A percentile compares a stretch with the other conserved stretches of the same genome.
phyloP scores from a whole-genome alignment of 1,139 yeast species.

The Blastobotrys malaysiensis region DNA sequence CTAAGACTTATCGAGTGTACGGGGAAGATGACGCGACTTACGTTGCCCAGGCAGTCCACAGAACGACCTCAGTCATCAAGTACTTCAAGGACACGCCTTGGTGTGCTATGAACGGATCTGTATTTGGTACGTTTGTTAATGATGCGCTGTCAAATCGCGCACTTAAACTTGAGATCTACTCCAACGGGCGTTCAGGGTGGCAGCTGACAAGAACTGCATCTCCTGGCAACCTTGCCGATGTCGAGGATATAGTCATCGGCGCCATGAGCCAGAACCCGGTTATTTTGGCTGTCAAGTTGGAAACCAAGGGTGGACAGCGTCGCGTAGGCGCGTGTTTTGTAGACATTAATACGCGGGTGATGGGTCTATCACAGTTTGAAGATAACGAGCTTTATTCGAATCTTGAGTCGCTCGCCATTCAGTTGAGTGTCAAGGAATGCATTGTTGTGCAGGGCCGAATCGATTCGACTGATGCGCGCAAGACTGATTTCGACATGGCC shows the following conservation, averaged over 20 bases:
- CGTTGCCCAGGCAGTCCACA: slow-evolving; percentile 78
- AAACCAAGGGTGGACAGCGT: slow-evolving; percentile 42
- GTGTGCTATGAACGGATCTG: slow-evolving; percentile 73
- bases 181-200: slow-evolving; percentile 43
- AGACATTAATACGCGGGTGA: slow-evolving; percentile 61
- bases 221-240: slow-evolving; percentile 83
- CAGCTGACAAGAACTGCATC: slow-evolving; percentile 60
- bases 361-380: slow-evolving; percentile 73
- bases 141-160: slow-evolving; percentile 65
- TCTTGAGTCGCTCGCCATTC: slow-evolving; percentile 77
- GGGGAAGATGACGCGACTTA: slow-evolving; percentile 55
- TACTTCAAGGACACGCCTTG: slow-evolving; percentile 46
- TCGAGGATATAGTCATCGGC: slow-evolving; percentile 65
- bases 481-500: slow-evolving; percentile 37
- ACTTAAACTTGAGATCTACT: slow-evolving; percentile 72
- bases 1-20: slow-evolving; percentile 11
- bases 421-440: slow-evolving; percentile 83
- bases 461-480: slow-evolving; percentile 26
- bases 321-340: slow-evolving; percentile 73
- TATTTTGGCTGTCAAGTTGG: slow-evolving; percentile 64
- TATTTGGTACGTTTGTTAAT: slow-evolving; percentile 59
- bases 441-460: slow-evolving; percentile 45
- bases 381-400: slow-evolving; percentile 87
- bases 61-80: slow-evolving; percentile 75
- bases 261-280: slow-evolving; percentile 54